phyloP scores from a whole-genome alignment of 2,329 filamentous ascomycete species.

The Stemphylium lycopersici region DNA sequence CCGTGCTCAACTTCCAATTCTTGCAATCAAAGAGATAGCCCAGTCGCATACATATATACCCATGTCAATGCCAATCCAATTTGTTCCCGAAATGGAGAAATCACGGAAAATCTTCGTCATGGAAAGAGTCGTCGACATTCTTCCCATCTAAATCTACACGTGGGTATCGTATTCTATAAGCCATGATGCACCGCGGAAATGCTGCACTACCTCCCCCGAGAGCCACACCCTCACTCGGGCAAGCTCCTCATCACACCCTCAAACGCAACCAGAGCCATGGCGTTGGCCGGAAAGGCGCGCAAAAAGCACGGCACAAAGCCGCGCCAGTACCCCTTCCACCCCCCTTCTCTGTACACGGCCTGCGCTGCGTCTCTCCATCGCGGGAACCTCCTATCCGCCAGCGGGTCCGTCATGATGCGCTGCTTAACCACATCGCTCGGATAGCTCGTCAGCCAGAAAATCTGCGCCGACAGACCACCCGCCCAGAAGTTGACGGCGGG shows the following conservation, averaged over 20 bases:
- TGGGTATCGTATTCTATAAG: constrained; percentile 1
- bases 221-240: constrained; percentile 30
- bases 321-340: constrained; percentile 83
- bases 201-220: background rate
- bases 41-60: background rate
- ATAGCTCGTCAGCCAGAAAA: constrained; percentile 94
- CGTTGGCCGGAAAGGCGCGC: constrained; percentile 93
- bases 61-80: background rate
- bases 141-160: background rate
- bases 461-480: constrained; percentile 86
- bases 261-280: constrained; percentile 89
- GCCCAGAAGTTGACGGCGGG: constrained; percentile 97
- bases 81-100: too few relatives aligned
- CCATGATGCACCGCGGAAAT: background rate
- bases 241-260: constrained; percentile 80
- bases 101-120: background rate
- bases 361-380: constrained; percentile 81
- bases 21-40: background rate
- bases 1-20: background rate
- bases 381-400: constrained; percentile 71
- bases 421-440: constrained; percentile 95
- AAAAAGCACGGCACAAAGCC: constrained; percentile 94
- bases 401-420: constrained; percentile 92
- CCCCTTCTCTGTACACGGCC: constrained; percentile 76
- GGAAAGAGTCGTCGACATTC: background rate